These are phyloP conservation scores for Vachellia pachyceras DNA, from an alignment of 306 rosid genomes.

Conservation along the genomic window DNA sequence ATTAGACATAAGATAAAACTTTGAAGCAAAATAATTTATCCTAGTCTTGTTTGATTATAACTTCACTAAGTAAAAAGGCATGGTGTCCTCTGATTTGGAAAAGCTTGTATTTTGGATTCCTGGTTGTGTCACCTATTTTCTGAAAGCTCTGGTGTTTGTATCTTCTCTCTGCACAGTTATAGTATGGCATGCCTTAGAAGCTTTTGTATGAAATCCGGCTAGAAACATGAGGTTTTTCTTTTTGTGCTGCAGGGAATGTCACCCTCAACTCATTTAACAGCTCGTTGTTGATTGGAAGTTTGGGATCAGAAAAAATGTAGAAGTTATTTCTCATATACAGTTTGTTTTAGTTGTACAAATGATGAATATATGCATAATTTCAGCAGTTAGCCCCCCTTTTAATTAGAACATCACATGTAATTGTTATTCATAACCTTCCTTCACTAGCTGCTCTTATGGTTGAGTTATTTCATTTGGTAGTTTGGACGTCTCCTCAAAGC, in stretches of 20 bases:
- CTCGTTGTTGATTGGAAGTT: slow-evolving; percentile 48
- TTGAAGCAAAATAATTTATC: slow-evolving; percentile 6
- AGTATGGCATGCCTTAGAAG: neutral
- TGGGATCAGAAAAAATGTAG: slow-evolving; percentile 17
- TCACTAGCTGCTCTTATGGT: slow-evolving; percentile 20
- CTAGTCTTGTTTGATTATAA: neutral
- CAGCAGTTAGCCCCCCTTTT: slow-evolving; percentile 2
- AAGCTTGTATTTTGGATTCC: neutral
- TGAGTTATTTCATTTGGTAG: slow-evolving; percentile 29
- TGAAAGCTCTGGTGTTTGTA: neutral
- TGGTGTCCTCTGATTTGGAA: neutral
- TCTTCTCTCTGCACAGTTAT: neutral
- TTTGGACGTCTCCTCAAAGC: slow-evolving; percentile 10
- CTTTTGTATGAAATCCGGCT: neutral
- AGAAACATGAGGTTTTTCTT: slow-evolving; percentile 7
- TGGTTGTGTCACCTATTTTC: neutral
- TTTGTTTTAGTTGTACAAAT: slow-evolving; percentile 29
- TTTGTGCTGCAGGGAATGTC: slow-evolving; percentile 50
- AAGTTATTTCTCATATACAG: slow-evolving; percentile 17
- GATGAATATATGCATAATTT: slow-evolving; percentile 34
- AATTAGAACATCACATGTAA: slow-evolving; percentile 17
- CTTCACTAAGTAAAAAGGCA: neutral
- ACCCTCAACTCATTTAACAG: slow-evolving; percentile 44
- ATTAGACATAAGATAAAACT: slow-evolving; percentile 2
- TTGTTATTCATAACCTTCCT: slow-evolving; percentile 22